Base-by-base conservation (phyloP, 1,284 basidiomycete species). In the Malassezia sympodialis region DNA sequence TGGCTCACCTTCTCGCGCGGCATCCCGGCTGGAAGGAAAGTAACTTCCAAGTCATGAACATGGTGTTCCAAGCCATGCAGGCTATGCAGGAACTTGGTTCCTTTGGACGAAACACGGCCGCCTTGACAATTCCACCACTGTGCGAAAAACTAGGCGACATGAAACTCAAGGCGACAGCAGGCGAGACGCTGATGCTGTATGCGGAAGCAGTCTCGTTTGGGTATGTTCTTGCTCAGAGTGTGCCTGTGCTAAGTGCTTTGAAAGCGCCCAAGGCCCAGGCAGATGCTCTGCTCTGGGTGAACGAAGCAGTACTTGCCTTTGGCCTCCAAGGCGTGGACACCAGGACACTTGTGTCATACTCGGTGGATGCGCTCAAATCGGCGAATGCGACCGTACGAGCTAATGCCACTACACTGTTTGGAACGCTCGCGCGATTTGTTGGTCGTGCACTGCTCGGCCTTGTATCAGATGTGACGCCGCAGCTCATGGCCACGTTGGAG, bases 251-350 rank as follows among this genome's bases (percentile, higher is more conserved):
- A 1, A 58, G 50, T 19, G 23, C 55, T 15, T 53, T 63, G 52
- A 98, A 98, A 75, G 94, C 94, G 0, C 93, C 93, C 0, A 99
- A 98, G 77, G 89, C 91, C 26, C 81, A 96, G 34, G 90, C 91
- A 0, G 94, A 99, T 73, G 85, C 90, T 0, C 76, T 96, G 43
- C 77, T 80, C 19, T 98, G 93, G 90, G 82, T 96, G 55, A 90
- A 93, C 59, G 82, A 84, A 53, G 84, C 86, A 11, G 76, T 99
- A 26, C 80, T 80, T n/a, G 94, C 96, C 54, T 99, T 99, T 73
- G 94, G 94, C 27, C 86, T 90, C 51, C 80, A 82, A 15, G 93
- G 91, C 8, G 75, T 99, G 15, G 84, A 88, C 1, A 79, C 98
- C 42, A 82, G 87, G 50, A 82, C 80, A 56, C 78, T 98, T 31